Base-by-base conservation (phyloP, 2,329 filamentous ascomycete genomes). In the Xylariaceae sp. region DNA sequence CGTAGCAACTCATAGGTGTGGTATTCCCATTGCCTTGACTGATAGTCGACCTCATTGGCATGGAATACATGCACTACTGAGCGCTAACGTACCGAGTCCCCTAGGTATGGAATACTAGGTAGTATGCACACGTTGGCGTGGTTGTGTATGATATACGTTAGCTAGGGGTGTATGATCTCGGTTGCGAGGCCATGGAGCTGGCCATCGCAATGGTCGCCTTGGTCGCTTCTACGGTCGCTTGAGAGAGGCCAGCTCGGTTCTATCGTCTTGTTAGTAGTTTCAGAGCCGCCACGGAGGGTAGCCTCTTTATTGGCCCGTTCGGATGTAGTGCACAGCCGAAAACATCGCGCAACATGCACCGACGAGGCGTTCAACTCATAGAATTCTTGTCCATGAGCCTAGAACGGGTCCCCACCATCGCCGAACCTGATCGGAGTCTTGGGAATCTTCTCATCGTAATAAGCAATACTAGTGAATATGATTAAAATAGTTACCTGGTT, bases 161-260 rank as follows among this genome's bases (percentile, higher is more conserved):
- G 23, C 23, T 4, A 30, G 23, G 23, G 23, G 37, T 41, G 37
- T 13, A 13, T 13, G 8, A 17, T 15, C 41, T 45, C 30, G 37
- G 47, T 56, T 23, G 44, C 37, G 49, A 60, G 45, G 55, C 58
- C 50, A 9, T 45, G 17, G 37, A 56, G 17, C 18, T 34, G 55
- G 50, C 45, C 57, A 17, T 35, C 17, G 34, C 11, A 9, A 44
- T 50, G 35, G 50, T 17, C 45, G 30, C 55, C 51, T 23, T 50
- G 35, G 50, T 17, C 45, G 30, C 55, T 55, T 23, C n/a, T 7
- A 23, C 49, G 51, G n/a, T 49, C 47, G n/a, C 17, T 37, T 51
- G 23, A 15, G 35, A 41, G 56, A 13, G 51, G 44, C 59, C 50
- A 48, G 39, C 11, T 41, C 44, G 30, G 37, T 41, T 10, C 37